Evolutionary conservation across 2,329 filamentous ascomycete genomes (phyloP).

Genomic region (Ophiostoma novo-ulmi): DNA sequence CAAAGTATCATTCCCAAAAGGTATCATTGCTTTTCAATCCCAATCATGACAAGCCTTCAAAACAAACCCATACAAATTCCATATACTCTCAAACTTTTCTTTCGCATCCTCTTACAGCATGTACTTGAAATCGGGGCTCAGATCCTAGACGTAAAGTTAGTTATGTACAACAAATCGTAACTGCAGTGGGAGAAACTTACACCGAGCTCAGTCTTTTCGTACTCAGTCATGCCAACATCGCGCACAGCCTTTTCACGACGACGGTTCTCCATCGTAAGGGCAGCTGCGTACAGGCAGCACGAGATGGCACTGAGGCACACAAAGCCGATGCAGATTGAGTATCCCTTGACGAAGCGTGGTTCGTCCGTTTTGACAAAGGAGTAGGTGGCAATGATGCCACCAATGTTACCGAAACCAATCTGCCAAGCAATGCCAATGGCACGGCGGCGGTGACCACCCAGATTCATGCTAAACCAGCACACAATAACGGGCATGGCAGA

Average conservation of each 20-base stretch:
- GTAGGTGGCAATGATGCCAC: conserved; percentile 72
- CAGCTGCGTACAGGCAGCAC: conserved; percentile 55
- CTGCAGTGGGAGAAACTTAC: conserved; percentile 31
- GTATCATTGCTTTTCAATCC: conserved; percentile 17
- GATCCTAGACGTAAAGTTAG: conserved; percentile 29
- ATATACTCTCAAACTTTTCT: background rate
- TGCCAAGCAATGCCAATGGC: conserved; percentile 71
- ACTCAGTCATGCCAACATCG: conserved; percentile 33
- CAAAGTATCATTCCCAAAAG: background rate
- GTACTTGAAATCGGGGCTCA: conserved; percentile 37
- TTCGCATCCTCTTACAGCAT: conserved; percentile 32
- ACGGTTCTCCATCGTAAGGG: conserved; percentile 57
- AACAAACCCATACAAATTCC: background rate
- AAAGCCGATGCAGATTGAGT: conserved; percentile 72
- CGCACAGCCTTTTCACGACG: conserved; percentile 44
- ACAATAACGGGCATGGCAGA: conserved; percentile 84
- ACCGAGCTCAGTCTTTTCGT: conserved; percentile 40
- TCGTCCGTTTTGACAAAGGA: conserved; percentile 62
- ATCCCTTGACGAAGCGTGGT: conserved; percentile 65
- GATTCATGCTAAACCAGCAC: conserved; percentile 79
- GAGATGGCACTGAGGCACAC: conserved; percentile 60
- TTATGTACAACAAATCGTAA: background rate
- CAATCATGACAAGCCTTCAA: background rate
- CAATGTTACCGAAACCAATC: conserved; percentile 72
- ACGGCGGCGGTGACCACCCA: conserved; percentile 66